phyloP scores from a whole-genome alignment of 2,329 filamentous ascomycete species.

The Ramularia endophylla region DNA sequence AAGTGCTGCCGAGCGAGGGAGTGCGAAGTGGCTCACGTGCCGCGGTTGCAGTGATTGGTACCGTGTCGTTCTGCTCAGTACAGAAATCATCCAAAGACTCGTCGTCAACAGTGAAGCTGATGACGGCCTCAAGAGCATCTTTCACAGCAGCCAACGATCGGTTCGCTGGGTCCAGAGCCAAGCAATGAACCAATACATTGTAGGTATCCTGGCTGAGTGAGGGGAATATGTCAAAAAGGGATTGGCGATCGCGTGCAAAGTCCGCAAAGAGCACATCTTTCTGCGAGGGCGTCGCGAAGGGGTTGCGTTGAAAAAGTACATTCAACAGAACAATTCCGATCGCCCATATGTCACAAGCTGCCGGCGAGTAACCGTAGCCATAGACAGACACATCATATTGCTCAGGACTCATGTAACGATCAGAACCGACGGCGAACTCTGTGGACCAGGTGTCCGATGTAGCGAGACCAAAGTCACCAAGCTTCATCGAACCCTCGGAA shows the following conservation, averaged over 20 bases:
- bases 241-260: constrained; percentile 89
- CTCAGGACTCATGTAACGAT: constrained; percentile 98
- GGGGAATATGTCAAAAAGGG: constrained; percentile 94
- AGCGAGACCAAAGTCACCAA: constrained; percentile 92
- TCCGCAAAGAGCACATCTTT: constrained; percentile 91
- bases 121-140: constrained; percentile 68
- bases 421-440: constrained; percentile 90
- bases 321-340: constrained; percentile 96
- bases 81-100: constrained; percentile 93
- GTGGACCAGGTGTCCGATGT: constrained; percentile 86
- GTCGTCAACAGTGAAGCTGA: constrained; percentile 91
- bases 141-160: constrained; percentile 74
- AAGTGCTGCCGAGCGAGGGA: constrained; percentile 85
- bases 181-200: constrained; percentile 82
- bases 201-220: constrained; percentile 98
- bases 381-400: constrained; percentile 85
- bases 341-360: constrained; percentile 93
- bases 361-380: constrained; percentile 73
- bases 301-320: constrained; percentile 93
- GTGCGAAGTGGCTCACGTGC: constrained; percentile 94
- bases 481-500: constrained; percentile 81
- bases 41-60: constrained; percentile 63
- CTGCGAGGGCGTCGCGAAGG: constrained; percentile 84
- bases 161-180: constrained; percentile 86
- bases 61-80: constrained; percentile 63